Base-by-base conservation (phyloP, 495 filamentous ascomycete genomes). In the Aspergillus carlsbadensis region DNA sequence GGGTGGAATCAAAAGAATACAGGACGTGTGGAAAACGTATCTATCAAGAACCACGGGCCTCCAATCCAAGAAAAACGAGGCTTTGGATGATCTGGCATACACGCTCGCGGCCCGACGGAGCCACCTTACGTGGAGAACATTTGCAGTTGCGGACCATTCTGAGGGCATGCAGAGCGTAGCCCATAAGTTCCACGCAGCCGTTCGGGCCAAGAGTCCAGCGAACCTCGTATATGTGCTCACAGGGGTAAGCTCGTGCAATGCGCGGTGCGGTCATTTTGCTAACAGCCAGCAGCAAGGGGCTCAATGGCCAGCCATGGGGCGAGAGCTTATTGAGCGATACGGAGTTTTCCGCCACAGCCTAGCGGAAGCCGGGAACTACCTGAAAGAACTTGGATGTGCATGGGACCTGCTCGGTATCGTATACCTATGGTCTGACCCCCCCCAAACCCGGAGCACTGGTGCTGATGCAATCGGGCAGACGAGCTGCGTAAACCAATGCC, bases 261-360 rank as follows among this genome's bases (percentile, higher is more conserved):
- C n/a, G 10, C n/a, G n/a, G 3, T 43, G 10, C 4, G 2, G 22
- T 10, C 17, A 43, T 20, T 22, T 22, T 29, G 26, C 40, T 42
- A 40, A 50, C 6, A 13, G 7, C 5, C 6, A 6, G 21, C 17
- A 58, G 56, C 69, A 73, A 52, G 70, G 70, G 10, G 70, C 70
- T 26, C 69, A 73, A 52, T 73, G 67, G 67, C 48, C 14, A 29
- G 67, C 43, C 2, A 71, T 70, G 66, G 69, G 69, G 1, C 31
- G 48, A 8, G 66, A 68, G 45, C 51, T 70, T 11, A 15, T 63
- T 20, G 8, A 10, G 2, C 44, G 45, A 3, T 61, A 64, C 46
- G 39, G 39, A 6, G 44, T 56, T 3, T 66, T 70, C 56, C 39
- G 34, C 4, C 6, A 52, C 6, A 57, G 39, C 34, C 7, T 65